These are phyloP conservation scores for Sicyos baderoa DNA, from an alignment of 306 rosid species.

Conservation along the genomic window DNA sequence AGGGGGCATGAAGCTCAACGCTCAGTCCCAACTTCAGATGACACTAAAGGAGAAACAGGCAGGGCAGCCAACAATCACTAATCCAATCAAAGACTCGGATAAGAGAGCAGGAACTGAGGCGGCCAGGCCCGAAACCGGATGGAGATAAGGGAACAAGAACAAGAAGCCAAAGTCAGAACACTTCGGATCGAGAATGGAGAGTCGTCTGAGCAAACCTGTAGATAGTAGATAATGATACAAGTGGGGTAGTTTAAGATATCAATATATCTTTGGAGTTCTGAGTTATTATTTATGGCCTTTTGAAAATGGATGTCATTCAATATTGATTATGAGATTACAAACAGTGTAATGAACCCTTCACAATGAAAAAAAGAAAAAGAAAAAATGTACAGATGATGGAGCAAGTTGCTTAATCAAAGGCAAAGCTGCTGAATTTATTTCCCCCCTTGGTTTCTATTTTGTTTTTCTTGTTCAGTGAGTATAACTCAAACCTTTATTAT, in stretches of 20 bases:
- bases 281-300: conserved; percentile 4
- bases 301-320: background rate
- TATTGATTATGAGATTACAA: background rate
- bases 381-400: conserved; percentile 4
- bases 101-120: conserved; percentile 34
- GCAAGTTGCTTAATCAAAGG: conserved; percentile 14
- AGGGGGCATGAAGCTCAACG: conserved; percentile 35
- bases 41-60: conserved; percentile 32
- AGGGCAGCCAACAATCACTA: conserved; percentile 27
- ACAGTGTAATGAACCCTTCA: background rate
- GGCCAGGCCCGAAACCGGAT: conserved; percentile 42
- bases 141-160: conserved; percentile 34
- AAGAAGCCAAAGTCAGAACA: conserved; percentile 23
- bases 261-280: background rate
- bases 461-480: background rate
- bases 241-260: conserved; percentile 7
- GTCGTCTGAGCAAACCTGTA: conserved; percentile 28
- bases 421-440: conserved; percentile 15
- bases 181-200: conserved; percentile 58
- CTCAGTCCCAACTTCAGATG: conserved; percentile 24
- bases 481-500: no score
- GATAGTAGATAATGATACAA: conserved; percentile 30
- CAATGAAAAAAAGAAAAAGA: background rate
- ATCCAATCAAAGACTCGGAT: conserved; percentile 23
- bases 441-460: background rate